Conservation (phyloP, 2,329 filamentous ascomycete species). For the Colletotrichum euphorbiae region DNA sequence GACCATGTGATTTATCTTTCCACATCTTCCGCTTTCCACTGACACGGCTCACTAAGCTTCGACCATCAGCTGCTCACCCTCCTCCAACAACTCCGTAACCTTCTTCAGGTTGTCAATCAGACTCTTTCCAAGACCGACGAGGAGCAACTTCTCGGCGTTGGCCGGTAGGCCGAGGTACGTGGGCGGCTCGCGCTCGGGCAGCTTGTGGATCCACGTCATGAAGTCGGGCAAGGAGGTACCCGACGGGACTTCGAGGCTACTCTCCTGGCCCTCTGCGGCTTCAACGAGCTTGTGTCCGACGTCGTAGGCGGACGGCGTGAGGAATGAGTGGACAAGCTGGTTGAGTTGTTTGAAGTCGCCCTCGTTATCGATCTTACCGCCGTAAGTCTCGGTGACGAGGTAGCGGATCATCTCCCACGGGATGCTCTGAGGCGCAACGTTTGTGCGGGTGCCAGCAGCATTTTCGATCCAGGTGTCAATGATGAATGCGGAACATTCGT, state of each 20-base stretch:
- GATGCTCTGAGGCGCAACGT: constrained; percentile 92
- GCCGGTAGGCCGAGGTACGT: constrained; percentile 94
- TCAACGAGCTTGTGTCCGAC: constrained; percentile 91
- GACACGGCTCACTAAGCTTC: constrained; percentile 58
- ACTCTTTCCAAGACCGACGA: constrained; percentile 87
- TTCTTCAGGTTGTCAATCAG: constrained; percentile 87
- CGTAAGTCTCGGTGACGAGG: constrained; percentile 93
- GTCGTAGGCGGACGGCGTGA: constrained; percentile 92
- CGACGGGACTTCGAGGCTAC: constrained; percentile 78
- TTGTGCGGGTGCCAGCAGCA: constrained; percentile 85
- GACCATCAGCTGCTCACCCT: constrained; percentile 90
- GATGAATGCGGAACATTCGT: constrained; percentile 96
- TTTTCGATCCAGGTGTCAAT: constrained; percentile 94
- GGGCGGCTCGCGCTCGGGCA: constrained; percentile 95
- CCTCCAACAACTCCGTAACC: constrained; percentile 89
- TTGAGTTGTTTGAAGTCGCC: constrained; percentile 82
- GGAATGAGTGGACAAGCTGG: constrained; percentile 78
- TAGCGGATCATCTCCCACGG: constrained; percentile 97
- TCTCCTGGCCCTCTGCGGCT: constrained; percentile 66
- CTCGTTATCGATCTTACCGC: constrained; percentile 95
- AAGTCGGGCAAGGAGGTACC: constrained; percentile 89
- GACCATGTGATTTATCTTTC: background rate
- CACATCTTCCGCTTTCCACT: background rate
- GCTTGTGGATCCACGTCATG: constrained; percentile 86
- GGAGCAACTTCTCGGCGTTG: constrained; percentile 94